Evolutionary conservation across 2,329 filamentous ascomycete species (phyloP).

Genomic region (Chaetomiaceae sp.): DNA sequence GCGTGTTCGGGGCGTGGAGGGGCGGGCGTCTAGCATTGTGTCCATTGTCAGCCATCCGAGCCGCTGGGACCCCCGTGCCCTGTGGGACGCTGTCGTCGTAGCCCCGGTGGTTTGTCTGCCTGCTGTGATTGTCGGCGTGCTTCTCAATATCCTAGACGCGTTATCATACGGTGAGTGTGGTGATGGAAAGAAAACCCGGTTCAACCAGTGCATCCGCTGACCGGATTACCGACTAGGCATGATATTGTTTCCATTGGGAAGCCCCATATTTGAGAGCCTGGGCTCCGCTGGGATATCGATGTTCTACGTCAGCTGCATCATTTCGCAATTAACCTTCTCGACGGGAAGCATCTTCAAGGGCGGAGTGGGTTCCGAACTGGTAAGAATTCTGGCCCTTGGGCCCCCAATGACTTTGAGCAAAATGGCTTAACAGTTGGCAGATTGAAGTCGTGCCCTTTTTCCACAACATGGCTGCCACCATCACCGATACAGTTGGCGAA

Average conservation of each 20-base stretch:
- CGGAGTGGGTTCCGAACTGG: slow-evolving; percentile 89
- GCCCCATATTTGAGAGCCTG: slow-evolving; percentile 75
- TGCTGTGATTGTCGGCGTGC: slow-evolving; percentile 77
- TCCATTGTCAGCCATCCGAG: slow-evolving; percentile 52
- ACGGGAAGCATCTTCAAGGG: slow-evolving; percentile 82
- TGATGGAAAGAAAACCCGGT: not conserved
- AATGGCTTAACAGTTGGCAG: slow-evolving; percentile 32
- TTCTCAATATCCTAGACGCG: slow-evolving; percentile 91
- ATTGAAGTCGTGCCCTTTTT: slow-evolving; percentile 99
- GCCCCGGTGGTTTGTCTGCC: slow-evolving; percentile 68
- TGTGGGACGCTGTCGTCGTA: slow-evolving; percentile 60
- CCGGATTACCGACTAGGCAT: slow-evolving; percentile 57
- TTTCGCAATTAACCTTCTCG: slow-evolving; percentile 87
- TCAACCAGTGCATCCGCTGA: not conserved
- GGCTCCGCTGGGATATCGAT: slow-evolving; percentile 95
- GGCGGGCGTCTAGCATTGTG: slow-evolving; percentile 22
- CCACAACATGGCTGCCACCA: slow-evolving; percentile 93
- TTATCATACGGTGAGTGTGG: slow-evolving; percentile 70
- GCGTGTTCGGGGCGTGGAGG: slow-evolving; percentile 19
- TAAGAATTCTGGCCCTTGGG: slow-evolving; percentile 31
- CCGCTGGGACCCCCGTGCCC: slow-evolving; percentile 60
- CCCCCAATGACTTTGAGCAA: not conserved
- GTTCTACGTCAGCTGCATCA: slow-evolving; percentile 96
- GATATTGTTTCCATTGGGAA: slow-evolving; percentile 90
- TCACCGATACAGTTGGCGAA: slow-evolving; percentile 69